Evolutionary conservation across 2,329 filamentous ascomycete species (phyloP), one percentile per base, ranked within the genome.

Genomic region (Aureobasidium pullulans): DNA sequence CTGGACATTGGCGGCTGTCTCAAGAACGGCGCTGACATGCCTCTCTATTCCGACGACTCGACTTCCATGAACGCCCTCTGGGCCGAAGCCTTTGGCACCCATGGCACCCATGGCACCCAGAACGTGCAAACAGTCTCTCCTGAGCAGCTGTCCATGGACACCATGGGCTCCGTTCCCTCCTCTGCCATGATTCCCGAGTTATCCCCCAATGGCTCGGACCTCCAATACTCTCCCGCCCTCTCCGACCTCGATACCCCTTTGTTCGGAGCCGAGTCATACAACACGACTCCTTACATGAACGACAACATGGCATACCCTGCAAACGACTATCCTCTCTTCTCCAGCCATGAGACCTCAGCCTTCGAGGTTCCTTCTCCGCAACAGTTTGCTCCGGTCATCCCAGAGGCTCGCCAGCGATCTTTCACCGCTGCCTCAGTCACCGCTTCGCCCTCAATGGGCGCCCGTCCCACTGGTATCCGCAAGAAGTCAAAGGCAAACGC

Each of bases 131-230:
- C 91, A 43, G 83, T 96, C 63, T 96, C 91, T 62, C 91, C 91
- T 19, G 86, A 89, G 73, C 90, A 96, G 68, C 79, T 92, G 66
- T 83, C 84, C 65, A 84, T 89, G 68, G 79, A 81, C 61, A 84
- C 88, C 67, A 84, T 88, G 68, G 79, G 81, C 60, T 95, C 90
- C 63, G 84, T 90, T 39, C 91, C 91, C 32, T 89, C 89, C 69
- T 96, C 91, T 2, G 81, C 86, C 48, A 85, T 89, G 36, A 84
- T 94, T 70, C 96, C 91, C 37, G 85, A 90, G 64, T 70, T 96
- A 73, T 96, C 90, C 60, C 91, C 91, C 39, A 42, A 86, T 84
- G 68, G 4, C 82, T 88, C 69, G 88, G 86, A 67, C 95, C 90
- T 56, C 90, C 90, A 75, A 63, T 78, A 81, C 64, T 67, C 73